These are phyloP conservation scores for Ustilago nuda DNA, from an alignment of 1,284 basidiomycete genomes.

Conservation along the genomic window DNA sequence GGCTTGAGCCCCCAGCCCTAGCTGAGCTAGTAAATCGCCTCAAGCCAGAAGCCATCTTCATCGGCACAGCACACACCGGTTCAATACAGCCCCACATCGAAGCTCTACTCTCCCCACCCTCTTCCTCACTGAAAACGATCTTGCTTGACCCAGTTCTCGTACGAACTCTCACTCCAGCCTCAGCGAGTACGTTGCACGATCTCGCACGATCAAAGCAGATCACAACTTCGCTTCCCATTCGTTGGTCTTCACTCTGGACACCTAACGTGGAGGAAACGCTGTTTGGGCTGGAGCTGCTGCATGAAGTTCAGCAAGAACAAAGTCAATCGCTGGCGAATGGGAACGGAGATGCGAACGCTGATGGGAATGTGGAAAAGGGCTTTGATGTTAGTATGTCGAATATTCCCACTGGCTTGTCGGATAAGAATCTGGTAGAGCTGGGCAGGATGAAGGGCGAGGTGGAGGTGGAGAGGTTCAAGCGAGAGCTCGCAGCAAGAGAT, in stretches of 20 bases:
- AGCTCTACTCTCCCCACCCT: conserved; percentile 2
- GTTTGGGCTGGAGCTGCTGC: conserved; percentile 36
- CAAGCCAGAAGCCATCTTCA: conserved; percentile 23
- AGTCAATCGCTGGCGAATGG: not conserved
- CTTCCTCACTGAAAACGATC: conserved; percentile 1
- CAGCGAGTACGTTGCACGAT: conserved; percentile 23
- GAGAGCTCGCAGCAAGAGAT: conserved; percentile 17
- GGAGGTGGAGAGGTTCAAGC: conserved; percentile 22
- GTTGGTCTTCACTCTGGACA: conserved; percentile 17
- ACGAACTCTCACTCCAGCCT: conserved; percentile 12
- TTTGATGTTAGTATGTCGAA: conserved; percentile 48
- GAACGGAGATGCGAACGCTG: not conserved
- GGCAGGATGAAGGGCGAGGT: conserved; percentile 18
- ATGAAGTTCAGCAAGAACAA: conserved; percentile 18
- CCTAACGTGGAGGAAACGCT: conserved; percentile 39
- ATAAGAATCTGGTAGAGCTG: conserved; percentile 11
- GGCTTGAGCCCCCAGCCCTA: conserved; percentile 5
- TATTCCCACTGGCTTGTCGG: conserved; percentile 35
- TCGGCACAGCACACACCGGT: conserved; percentile 21
- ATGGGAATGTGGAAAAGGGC: conserved; percentile 28
- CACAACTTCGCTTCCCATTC: conserved; percentile 23
- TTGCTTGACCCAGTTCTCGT: conserved; percentile 27
- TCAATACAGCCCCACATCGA: conserved; percentile 10
- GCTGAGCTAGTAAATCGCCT: conserved; percentile 2
- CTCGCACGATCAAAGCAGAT: conserved; percentile 4